A percentile compares a stretch with the other conserved stretches of the same genome.
phyloP scores from a whole-genome alignment of 2,329 filamentous ascomycete species.

The Trichoderma cornu-damae region DNA sequence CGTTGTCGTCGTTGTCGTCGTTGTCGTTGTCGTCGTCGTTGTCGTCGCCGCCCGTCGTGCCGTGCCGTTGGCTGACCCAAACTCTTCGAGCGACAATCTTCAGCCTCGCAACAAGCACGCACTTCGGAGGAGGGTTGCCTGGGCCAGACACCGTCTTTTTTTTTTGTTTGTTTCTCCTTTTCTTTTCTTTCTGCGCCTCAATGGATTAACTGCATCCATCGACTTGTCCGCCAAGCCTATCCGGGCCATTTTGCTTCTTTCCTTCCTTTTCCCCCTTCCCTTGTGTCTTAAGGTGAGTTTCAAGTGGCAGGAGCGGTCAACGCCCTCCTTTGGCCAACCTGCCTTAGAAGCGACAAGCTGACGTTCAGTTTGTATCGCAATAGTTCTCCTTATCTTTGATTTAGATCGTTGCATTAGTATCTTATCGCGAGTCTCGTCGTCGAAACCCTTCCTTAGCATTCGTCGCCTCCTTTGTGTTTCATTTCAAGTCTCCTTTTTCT shows the following conservation, averaged over 20 bases:
- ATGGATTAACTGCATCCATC: slow-evolving; percentile 3
- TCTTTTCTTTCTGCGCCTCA: background rate
- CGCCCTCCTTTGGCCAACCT: background rate
- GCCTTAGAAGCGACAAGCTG: slow-evolving; percentile 1
- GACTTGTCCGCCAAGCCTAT: background rate
- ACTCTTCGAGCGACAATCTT: background rate
- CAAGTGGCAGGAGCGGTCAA: background rate
- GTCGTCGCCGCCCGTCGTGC: background rate
- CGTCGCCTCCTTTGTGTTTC: slow-evolving; percentile 4
- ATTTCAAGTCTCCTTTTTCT: background rate
- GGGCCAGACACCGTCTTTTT: background rate
- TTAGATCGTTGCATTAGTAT: background rate
- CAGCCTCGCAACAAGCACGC: slow-evolving; percentile 4
- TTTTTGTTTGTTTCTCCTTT: background rate
- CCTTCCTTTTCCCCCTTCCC: slow-evolving; percentile 13
- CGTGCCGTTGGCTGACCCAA: background rate
- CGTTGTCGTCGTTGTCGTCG: background rate
- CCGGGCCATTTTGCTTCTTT: slow-evolving; percentile 1
- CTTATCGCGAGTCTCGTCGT: background rate
- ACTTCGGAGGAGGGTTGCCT: background rate
- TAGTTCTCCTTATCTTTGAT: background rate
- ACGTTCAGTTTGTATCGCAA: background rate
- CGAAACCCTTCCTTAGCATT: background rate
- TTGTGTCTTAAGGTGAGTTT: slow-evolving; percentile 18
- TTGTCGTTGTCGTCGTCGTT: slow-evolving; percentile 4